These are phyloP conservation scores for Salix suchowensis DNA, from an alignment of 345 rosid species.

Conservation along the genomic window DNA sequence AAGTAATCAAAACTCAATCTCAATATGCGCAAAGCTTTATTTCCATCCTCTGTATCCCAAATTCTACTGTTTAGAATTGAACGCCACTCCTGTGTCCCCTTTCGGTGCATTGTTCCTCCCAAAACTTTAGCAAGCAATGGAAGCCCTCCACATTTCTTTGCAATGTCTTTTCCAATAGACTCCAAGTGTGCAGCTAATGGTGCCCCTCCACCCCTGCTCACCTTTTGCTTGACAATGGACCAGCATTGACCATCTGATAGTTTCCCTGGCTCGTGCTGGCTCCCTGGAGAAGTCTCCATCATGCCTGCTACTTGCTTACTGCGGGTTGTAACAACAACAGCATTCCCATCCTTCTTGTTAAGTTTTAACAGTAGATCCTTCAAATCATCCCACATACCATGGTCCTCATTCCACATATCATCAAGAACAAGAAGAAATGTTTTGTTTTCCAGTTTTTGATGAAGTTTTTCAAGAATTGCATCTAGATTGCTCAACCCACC, in stretches of 20 bases:
- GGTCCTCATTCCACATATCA: conserved; percentile 8
- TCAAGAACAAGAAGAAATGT: conserved; percentile 19
- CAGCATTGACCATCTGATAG: not conserved
- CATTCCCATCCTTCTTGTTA: too few relatives aligned
- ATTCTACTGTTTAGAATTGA: conserved; percentile 1
- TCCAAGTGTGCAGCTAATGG: not conserved
- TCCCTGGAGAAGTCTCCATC: too few relatives aligned
- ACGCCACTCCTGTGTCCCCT: not conserved
- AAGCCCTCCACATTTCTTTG: conserved; percentile 16
- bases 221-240: conserved; percentile 14
- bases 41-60: not conserved
- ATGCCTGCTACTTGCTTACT: too few relatives aligned
- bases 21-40: not conserved
- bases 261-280: too few relatives aligned
- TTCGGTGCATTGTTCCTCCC: not conserved
- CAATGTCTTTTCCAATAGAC: conserved; percentile 17
- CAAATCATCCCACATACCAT: conserved; percentile 1
- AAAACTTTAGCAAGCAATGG: conserved; percentile 13
- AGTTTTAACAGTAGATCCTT: not conserved
- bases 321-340: too few relatives aligned
- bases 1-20: conserved; percentile 11
- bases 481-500: not conserved
- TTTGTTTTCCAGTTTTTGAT: not conserved
- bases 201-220: not conserved
- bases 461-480: not conserved